These are phyloP conservation scores for Xanthoconium stramineum DNA, from an alignment of 768 basidiomycete genomes.

Conservation along the genomic window DNA sequence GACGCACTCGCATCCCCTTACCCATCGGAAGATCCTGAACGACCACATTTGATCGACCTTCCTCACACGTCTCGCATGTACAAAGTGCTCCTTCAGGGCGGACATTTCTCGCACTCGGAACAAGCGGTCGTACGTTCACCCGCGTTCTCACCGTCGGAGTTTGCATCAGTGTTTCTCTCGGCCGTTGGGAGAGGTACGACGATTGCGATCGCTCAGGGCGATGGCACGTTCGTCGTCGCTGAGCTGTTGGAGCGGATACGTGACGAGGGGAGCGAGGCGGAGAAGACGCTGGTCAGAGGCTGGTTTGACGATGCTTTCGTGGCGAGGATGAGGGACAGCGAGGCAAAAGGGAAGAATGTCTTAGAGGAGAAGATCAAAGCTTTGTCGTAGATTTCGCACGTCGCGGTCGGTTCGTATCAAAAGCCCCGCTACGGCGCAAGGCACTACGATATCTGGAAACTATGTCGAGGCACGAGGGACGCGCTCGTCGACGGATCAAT, in stretches of 20 bases:
- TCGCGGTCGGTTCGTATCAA: slow-evolving; percentile 3
- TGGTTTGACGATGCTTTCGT: slow-evolving; percentile 57
- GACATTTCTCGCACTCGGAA: slow-evolving; percentile 72
- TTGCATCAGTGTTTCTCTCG: slow-evolving; percentile 57
- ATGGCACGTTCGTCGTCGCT: slow-evolving; percentile 73
- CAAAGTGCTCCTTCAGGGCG: slow-evolving; percentile 88
- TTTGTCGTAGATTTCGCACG: slow-evolving; percentile 21
- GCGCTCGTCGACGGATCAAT: no score
- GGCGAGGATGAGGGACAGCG: slow-evolving; percentile 47
- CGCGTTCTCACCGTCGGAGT: slow-evolving; percentile 54
- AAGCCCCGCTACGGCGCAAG: background rate
- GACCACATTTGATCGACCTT: slow-evolving; percentile 72
- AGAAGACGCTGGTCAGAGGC: slow-evolving; percentile 43
- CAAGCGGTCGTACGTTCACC: slow-evolving; percentile 50
- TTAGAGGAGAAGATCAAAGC: slow-evolving; percentile 54
- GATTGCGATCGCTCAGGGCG: slow-evolving; percentile 53
- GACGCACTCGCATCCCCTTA: slow-evolving; percentile 53
- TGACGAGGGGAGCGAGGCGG: slow-evolving; percentile 37
- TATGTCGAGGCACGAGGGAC: background rate
- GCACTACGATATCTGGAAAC: background rate
- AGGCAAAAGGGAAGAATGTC: slow-evolving; percentile 69
- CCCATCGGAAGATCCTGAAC: slow-evolving; percentile 47
- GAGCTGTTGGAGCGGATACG: slow-evolving; percentile 64
- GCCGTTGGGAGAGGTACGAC: slow-evolving; percentile 50
- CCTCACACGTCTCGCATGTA: slow-evolving; percentile 81